phyloP scores from a whole-genome alignment of 1,139 yeast species.

The Pichia sp. region DNA sequence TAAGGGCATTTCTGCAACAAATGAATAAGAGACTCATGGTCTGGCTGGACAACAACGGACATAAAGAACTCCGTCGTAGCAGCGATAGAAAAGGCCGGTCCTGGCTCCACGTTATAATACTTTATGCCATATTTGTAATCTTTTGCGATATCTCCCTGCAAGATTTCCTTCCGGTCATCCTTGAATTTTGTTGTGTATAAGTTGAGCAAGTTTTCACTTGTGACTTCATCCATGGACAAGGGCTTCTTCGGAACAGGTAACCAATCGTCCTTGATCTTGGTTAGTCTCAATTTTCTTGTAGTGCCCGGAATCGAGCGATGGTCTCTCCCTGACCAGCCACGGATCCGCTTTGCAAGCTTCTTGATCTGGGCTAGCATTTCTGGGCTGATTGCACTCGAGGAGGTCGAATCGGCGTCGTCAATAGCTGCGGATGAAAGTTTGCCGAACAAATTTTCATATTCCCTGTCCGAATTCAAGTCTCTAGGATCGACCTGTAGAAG shows the following conservation, averaged over 20 bases:
- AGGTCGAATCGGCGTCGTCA: constrained; percentile 67
- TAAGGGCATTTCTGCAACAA: constrained; percentile 61
- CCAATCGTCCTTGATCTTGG: constrained; percentile 79
- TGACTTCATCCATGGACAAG: constrained; percentile 55
- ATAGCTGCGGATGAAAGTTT: constrained; percentile 63
- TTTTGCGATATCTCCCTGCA: constrained; percentile 41
- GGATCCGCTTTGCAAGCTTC: constrained; percentile 54
- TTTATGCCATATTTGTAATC: constrained; percentile 48
- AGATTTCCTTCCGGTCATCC: constrained; percentile 45
- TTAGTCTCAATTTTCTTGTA: constrained; percentile 57
- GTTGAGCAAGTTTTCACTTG: constrained; percentile 38
- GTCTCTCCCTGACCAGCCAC: constrained; percentile 85
- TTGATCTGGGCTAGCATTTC: constrained; percentile 63
- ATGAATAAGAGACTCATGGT: constrained; percentile 61
- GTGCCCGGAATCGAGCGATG: constrained; percentile 70
- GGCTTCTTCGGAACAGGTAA: constrained; percentile 67
- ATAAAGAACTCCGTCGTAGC: constrained; percentile 49
- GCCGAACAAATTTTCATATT: constrained; percentile 69
- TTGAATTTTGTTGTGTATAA: constrained; percentile 40
- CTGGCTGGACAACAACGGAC: constrained; percentile 64
- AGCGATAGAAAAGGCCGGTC: constrained; percentile 34
- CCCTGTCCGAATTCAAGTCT: constrained; percentile 75
- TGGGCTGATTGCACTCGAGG: constrained; percentile 57
- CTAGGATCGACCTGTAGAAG: constrained; percentile 46
- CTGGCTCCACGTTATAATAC: constrained; percentile 50